Percentiles rank a stretch among this genome's conserved stretches.
These are phyloP conservation scores for Colletotrichum karsti DNA, from an alignment of 2,329 filamentous ascomycete species.

Conservation along the genomic window DNA sequence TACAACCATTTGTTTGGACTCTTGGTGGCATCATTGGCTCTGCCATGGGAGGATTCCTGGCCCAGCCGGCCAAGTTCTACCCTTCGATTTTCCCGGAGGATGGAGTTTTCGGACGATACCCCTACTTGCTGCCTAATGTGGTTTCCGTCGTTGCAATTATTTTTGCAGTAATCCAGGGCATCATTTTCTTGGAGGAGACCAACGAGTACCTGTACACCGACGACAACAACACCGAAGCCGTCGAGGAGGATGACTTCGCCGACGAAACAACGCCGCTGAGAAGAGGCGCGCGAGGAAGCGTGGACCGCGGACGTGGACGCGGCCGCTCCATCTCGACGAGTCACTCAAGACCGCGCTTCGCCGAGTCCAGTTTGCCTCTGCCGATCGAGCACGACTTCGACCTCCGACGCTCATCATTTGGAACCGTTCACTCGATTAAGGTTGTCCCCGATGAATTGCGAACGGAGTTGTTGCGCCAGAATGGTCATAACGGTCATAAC, in stretches of 20 bases:
- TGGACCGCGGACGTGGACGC: slow-evolving; percentile 26
- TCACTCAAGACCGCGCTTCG: slow-evolving; percentile 38
- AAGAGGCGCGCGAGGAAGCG: slow-evolving; percentile 34
- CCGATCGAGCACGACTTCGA: slow-evolving; percentile 45
- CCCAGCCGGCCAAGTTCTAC: slow-evolving; percentile 44
- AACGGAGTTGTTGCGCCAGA: background rate
- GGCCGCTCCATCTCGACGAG: slow-evolving; percentile 29
- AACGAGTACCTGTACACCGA: slow-evolving; percentile 33
- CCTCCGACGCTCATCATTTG: slow-evolving; percentile 47
- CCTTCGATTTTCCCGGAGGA: slow-evolving; percentile 45
- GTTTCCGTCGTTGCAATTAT: slow-evolving; percentile 72
- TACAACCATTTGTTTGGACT: slow-evolving; percentile 47
- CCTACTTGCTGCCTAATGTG: slow-evolving; percentile 66
- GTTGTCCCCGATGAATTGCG: slow-evolving; percentile 34
- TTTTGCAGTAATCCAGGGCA: slow-evolving; percentile 70
- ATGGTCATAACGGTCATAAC: slow-evolving; percentile 2
- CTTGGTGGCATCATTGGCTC: slow-evolving; percentile 46
- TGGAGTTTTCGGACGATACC: slow-evolving; percentile 66
- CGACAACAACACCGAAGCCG: slow-evolving; percentile 28
- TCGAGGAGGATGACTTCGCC: slow-evolving; percentile 33
- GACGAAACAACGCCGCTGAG: slow-evolving; percentile 37
- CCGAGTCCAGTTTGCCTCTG: slow-evolving; percentile 43
- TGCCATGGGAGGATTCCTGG: slow-evolving; percentile 46
- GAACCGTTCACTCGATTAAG: slow-evolving; percentile 50
- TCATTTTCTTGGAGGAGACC: slow-evolving; percentile 66